These are phyloP conservation scores for Dendrocalamus sinicus DNA, from an alignment of 176 grass and related monocot genomes.

Conservation along the genomic window DNA sequence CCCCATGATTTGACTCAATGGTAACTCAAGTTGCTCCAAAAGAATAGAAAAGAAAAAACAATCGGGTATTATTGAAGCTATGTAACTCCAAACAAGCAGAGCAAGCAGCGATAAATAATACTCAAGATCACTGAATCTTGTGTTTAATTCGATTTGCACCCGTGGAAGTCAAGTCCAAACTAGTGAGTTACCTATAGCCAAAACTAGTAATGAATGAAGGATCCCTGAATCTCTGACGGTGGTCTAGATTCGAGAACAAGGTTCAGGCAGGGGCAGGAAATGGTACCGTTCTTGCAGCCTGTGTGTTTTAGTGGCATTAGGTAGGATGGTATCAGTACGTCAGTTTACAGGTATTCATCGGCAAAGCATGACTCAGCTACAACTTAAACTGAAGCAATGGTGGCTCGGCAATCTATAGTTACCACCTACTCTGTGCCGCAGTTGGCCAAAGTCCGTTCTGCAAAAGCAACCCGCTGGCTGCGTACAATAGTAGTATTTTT, in stretches of 20 bases:
- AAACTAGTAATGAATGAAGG: neutral
- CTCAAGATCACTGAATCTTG: neutral
- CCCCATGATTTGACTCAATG: neutral
- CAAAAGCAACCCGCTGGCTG: neutral
- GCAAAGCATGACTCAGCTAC: neutral
- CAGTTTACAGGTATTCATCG: neutral
- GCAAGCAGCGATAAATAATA: neutral
- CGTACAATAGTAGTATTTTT: neutral
- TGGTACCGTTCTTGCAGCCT: neutral
- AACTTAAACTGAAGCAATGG: neutral
- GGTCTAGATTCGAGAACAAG: too few relatives aligned
- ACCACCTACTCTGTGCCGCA: neutral
- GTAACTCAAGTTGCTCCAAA: conserved; percentile 24
- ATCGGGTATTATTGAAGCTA: neutral
- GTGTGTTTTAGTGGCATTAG: neutral
- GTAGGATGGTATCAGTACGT: neutral
- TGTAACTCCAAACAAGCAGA: conserved; percentile 1
- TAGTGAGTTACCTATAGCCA: neutral
- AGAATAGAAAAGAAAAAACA: neutral
- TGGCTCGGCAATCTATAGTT: neutral
- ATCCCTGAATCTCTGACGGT: neutral
- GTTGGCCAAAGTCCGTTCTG: neutral
- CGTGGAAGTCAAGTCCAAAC: neutral
- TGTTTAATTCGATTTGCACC: neutral
- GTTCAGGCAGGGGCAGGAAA: neutral